A percentile compares a stretch with the other conserved stretches of the same genome.
Evolutionary conservation across 202 grass and related monocot genomes (phyloP).

Genomic region (Carex sylvatica): DNA sequence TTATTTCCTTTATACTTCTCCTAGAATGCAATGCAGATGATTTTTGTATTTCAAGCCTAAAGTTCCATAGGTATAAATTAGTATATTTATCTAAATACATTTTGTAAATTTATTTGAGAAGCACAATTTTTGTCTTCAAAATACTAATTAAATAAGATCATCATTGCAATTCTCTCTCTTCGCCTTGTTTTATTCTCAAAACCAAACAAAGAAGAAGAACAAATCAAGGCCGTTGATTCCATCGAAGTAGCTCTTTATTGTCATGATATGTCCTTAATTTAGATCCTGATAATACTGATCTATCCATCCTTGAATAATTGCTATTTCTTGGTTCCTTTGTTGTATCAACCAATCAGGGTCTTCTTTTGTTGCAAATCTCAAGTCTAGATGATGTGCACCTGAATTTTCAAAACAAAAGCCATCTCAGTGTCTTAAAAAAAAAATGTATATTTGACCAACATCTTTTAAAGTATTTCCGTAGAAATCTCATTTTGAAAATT

Average conservation of each 20-base stretch:
- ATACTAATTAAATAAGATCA: background rate
- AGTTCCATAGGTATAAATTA: background rate
- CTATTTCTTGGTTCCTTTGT: conserved; percentile 79
- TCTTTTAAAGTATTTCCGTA: background rate
- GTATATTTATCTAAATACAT: background rate
- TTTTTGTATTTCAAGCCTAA: background rate
- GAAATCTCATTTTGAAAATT: background rate
- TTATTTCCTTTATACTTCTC: too few relatives aligned
- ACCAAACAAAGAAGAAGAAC: conserved; percentile 15
- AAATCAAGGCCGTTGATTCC: background rate
- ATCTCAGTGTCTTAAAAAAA: background rate
- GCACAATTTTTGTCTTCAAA: background rate
- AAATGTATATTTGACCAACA: background rate
- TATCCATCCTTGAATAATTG: conserved; percentile 78
- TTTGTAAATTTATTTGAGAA: background rate
- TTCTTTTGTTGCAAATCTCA: conserved; percentile 70
- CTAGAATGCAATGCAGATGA: background rate
- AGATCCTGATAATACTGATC: conserved; percentile 71
- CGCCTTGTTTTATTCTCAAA: background rate
- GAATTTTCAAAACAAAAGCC: background rate
- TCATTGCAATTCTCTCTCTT: background rate
- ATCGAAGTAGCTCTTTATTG: conserved; percentile 18
- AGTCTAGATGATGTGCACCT: conserved; percentile 97
- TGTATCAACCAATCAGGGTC: conserved; percentile 80
- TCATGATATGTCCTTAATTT: conserved; percentile 31